These are phyloP conservation scores for Geosmithia flava DNA, from an alignment of 2,329 filamentous ascomycete species.

Conservation along the genomic window DNA sequence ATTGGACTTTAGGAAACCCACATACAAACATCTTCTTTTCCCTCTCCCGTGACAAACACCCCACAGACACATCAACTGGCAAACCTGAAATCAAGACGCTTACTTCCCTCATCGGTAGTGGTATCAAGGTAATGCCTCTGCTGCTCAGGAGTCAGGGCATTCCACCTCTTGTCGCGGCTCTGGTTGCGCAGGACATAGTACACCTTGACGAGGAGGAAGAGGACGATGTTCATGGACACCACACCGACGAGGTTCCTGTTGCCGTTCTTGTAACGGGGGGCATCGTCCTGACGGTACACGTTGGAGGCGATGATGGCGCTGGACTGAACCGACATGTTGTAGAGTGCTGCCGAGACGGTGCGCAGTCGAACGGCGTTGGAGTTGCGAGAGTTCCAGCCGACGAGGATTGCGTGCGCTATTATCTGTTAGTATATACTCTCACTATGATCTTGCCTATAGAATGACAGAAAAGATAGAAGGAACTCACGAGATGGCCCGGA, in stretches of 20 bases:
- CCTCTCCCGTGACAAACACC: too few species aligned
- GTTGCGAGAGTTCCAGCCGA: conserved; percentile 38
- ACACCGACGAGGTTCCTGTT: conserved; percentile 42
- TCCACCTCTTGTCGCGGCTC: conserved; percentile 26
- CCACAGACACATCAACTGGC: conserved; percentile 10
- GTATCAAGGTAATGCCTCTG: conserved; percentile 12
- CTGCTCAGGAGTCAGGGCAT: conserved; percentile 26
- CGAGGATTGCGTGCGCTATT: conserved; percentile 23
- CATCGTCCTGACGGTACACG: conserved; percentile 19
- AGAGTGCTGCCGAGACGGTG: conserved; percentile 50
- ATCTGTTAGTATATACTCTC: not conserved
- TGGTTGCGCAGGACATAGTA: conserved; percentile 19
- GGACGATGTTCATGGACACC: conserved; percentile 16
- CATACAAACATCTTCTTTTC: too few species aligned
- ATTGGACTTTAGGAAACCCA: too few species aligned
- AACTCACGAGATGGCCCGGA: conserved; percentile 15
- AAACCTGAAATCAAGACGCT: conserved; percentile 24
- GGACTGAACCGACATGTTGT: conserved; percentile 41
- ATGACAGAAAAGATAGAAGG: not conserved
- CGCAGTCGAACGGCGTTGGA: conserved; percentile 47
- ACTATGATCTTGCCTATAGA: not conserved
- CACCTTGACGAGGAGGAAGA: conserved; percentile 15
- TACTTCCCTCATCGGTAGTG: conserved; percentile 26
- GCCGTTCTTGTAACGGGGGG: conserved; percentile 19
- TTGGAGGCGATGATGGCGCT: conserved; percentile 27